Percentiles rank a stretch among this genome's conserved stretches.
phyloP scores from a whole-genome alignment of 2,329 filamentous ascomycete genomes.

The Trichophyton verrucosum region DNA sequence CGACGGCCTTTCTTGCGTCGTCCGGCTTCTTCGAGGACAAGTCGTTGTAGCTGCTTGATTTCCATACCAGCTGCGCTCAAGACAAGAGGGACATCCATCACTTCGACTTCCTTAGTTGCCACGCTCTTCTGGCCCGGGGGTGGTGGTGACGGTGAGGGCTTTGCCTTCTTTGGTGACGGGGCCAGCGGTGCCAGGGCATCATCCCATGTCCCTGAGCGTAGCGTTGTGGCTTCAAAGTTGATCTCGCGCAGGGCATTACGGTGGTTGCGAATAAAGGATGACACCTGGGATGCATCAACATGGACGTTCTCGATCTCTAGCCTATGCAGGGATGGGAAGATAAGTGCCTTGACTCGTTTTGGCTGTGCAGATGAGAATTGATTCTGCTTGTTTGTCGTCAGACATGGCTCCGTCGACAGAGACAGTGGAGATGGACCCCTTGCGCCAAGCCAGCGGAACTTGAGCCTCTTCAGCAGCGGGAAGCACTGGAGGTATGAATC shows the following conservation, averaged over 20 bases:
- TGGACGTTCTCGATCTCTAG: constrained; percentile 61
- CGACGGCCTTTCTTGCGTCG: constrained; percentile 11
- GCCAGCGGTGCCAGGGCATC: constrained; percentile 65
- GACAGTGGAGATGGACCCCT: constrained; percentile 64
- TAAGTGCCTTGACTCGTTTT: constrained; percentile 40
- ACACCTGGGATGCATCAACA: constrained; percentile 60
- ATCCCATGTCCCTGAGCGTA: constrained; percentile 65
- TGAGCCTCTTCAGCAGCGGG: constrained; percentile 53
- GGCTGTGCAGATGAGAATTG: constrained; percentile 34
- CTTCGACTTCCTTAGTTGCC: constrained; percentile 19
- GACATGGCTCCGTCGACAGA: constrained; percentile 51
- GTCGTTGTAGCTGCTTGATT: constrained; percentile 17
- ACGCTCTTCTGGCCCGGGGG: constrained; percentile 16
- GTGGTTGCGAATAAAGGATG: constrained; percentile 55
- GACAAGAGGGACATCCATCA: constrained; percentile 29
- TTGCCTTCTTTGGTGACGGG: constrained; percentile 23
- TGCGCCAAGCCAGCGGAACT: constrained; percentile 63
- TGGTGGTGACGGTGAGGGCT: constrained; percentile 8
- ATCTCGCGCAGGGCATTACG: constrained; percentile 59
- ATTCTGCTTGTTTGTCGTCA: constrained; percentile 42
- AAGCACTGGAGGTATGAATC: constrained; percentile 68
- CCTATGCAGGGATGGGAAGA: constrained; percentile 54
- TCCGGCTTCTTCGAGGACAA: constrained; percentile 18
- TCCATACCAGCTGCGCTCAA: constrained; percentile 21
- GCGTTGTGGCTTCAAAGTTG: constrained; percentile 62